Evolutionary conservation across 805 yeast species (phyloP).

Genomic region (Kurtzmaniella fragi): DNA sequence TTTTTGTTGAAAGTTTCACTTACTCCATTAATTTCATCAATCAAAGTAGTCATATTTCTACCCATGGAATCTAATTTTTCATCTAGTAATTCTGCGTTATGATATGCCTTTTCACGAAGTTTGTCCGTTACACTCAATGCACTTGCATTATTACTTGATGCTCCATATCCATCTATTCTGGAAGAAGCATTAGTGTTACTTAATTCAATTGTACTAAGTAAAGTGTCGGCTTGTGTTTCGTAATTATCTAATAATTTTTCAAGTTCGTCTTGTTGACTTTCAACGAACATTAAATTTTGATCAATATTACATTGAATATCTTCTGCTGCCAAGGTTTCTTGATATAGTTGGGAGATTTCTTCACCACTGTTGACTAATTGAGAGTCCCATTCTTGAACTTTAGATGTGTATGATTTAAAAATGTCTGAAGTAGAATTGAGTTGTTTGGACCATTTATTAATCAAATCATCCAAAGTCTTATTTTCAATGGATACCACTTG

Average conservation of each 20-base stretch:
- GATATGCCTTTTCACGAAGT: conserved; percentile 85
- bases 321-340: conserved; percentile 77
- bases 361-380: conserved; percentile 81
- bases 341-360: conserved; percentile 70
- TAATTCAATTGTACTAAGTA: conserved; percentile 36
- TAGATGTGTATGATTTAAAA: conserved; percentile 69
- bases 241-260: conserved; percentile 78
- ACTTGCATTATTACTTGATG: conserved; percentile 14
- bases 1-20: conserved; percentile 72
- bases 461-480: conserved; percentile 87
- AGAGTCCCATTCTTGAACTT: conserved; percentile 82
- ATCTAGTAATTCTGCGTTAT: conserved; percentile 78
- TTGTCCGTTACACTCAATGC: conserved; percentile 63
- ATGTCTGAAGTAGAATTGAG: conserved; percentile 66
- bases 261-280: conserved; percentile 87
- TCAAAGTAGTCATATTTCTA: conserved; percentile 66
- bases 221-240: conserved; percentile 63
- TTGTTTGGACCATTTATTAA: conserved; percentile 90
- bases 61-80: conserved; percentile 77
- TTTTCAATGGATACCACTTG: conserved; percentile 77
- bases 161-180: conserved; percentile 15
- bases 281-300: conserved; percentile 79
- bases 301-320: conserved; percentile 81
- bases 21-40: conserved; percentile 77
- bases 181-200: conserved; percentile 16